Base-by-base conservation (phyloP, 768 basidiomycete genomes). In the Fistulinella prunicolor region DNA sequence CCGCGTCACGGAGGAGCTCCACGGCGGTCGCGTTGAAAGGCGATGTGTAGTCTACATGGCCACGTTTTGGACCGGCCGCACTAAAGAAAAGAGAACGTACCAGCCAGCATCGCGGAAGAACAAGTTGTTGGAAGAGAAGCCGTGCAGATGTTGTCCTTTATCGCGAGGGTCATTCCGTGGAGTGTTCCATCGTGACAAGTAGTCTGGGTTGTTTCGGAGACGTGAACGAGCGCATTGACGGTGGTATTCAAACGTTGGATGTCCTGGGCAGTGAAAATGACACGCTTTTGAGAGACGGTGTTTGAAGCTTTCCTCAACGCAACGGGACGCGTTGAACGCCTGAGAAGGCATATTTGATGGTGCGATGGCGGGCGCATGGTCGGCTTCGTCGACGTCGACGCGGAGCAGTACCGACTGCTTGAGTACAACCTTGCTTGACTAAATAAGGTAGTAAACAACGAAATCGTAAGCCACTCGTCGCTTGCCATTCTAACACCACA, bases 1-100 rank as follows among this genome's bases (percentile, higher is more conserved):
- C 93, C 0, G 58, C 59, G 1, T 71, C 52, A 1, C 74, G 72
- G 3, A 98, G 67, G 9, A 83, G 68, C 4, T 68, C 50, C 0
- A 96, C 89, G 6, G 87, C 88, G 1, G 92, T 95, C 41, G 95
- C 90, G 63, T 92, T 87, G 61, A 87, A 92, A 0, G 91, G 90
- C 0, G 94, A 82, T 0, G 57, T 65, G 60, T 89, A 96, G 32
- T 78, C 89, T 92, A 55, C 30, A 20, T 10, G 38, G 35, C 21
- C n/a, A 6, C 38, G 44, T 37, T 3, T 19, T 16, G 1, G 19
- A 26, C 35, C 38, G 23, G 19, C 8, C n/a, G 12, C 6, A 14
- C 26, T 32, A 2, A 24, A 23, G 44, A 44, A 28, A 44, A 24
- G 32, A 38, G 17, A 20, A 61, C 68, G 48, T 26, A 87, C 89